A percentile compares a stretch with the other conserved stretches of the same genome.
These are phyloP conservation scores for Pyrrhoderma lamaoense DNA, from an alignment of 1,284 basidiomycete species.

Conservation along the genomic window DNA sequence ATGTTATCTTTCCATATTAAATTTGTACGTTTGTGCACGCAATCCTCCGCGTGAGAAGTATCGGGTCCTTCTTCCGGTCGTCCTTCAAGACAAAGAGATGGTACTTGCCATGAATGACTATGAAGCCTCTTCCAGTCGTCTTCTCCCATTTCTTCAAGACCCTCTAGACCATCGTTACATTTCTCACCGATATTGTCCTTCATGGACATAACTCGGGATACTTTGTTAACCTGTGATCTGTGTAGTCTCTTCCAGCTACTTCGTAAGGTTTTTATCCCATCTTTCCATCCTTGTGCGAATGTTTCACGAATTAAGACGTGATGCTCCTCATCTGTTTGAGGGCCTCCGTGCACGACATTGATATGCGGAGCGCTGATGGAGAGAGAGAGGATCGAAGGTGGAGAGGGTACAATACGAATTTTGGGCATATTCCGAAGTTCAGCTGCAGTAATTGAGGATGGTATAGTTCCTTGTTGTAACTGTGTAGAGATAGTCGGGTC, in stretches of 20 bases:
- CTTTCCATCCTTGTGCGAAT: slow-evolving; percentile 54
- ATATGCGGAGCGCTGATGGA: slow-evolving; percentile 31
- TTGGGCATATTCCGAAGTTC: slow-evolving; percentile 21
- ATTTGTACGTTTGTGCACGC: slow-evolving; percentile 3
- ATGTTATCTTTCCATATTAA: neutral
- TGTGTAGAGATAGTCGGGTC: neutral
- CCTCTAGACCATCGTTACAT: neutral
- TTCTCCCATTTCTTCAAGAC: slow-evolving; percentile 10
- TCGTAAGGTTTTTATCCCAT: slow-evolving; percentile 42
- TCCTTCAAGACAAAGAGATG: slow-evolving; percentile 13
- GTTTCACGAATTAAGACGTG: slow-evolving; percentile 22
- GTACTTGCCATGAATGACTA: slow-evolving; percentile 1
- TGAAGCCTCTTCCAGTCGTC: slow-evolving; percentile 5
- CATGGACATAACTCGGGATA: slow-evolving; percentile 31
- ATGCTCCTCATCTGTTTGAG: too few species aligned
- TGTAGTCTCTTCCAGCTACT: slow-evolving; percentile 36
- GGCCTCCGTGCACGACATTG: too few species aligned
- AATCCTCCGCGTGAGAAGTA: neutral
- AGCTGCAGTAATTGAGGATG: slow-evolving; percentile 1
- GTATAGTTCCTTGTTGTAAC: neutral
- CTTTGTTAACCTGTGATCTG: slow-evolving; percentile 36
- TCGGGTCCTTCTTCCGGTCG: neutral
- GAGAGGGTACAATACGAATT: slow-evolving; percentile 38
- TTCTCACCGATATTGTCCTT: neutral
- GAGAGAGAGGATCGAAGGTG: slow-evolving; percentile 34